Evolutionary conservation across 768 basidiomycete genomes (phyloP).

Genomic region (Tricholoma flavovirens): DNA sequence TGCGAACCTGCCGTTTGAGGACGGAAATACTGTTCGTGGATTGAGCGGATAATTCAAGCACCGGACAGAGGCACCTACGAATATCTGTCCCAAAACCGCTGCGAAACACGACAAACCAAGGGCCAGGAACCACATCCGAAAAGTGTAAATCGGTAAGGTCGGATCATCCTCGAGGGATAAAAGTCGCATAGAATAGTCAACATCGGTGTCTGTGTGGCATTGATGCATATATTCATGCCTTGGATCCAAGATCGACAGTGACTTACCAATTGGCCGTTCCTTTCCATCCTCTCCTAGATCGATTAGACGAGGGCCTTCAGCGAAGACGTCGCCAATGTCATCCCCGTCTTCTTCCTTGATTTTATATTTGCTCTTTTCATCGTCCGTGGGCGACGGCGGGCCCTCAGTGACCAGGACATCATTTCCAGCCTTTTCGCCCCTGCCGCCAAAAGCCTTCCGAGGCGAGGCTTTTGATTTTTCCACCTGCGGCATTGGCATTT

Average conservation of each 20-base stretch:
- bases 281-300: slow-evolving; percentile 43
- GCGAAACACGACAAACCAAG: slow-evolving; percentile 42
- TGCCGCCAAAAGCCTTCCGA: background rate
- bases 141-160: slow-evolving; percentile 32
- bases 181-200: slow-evolving; percentile 32
- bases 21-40: slow-evolving; percentile 39
- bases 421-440: background rate
- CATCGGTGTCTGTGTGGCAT: slow-evolving; percentile 20
- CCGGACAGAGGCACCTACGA: slow-evolving; percentile 20
- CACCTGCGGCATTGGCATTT: background rate
- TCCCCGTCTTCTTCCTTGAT: slow-evolving; percentile 5
- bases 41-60: background rate
- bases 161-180: slow-evolving; percentile 37
- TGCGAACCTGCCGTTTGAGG: slow-evolving; percentile 8
- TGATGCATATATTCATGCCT: background rate
- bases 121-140: slow-evolving; percentile 40
- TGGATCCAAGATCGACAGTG: background rate
- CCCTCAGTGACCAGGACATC: background rate
- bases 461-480: background rate
- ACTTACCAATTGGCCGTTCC: slow-evolving; percentile 42
- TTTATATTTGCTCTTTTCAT: slow-evolving; percentile 10
- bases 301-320: slow-evolving; percentile 22
- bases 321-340: slow-evolving; percentile 16
- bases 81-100: slow-evolving; percentile 33
- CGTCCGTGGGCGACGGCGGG: background rate